Base-by-base conservation (phyloP, 2,329 filamentous ascomycete genomes). In the Apiospora marii region DNA sequence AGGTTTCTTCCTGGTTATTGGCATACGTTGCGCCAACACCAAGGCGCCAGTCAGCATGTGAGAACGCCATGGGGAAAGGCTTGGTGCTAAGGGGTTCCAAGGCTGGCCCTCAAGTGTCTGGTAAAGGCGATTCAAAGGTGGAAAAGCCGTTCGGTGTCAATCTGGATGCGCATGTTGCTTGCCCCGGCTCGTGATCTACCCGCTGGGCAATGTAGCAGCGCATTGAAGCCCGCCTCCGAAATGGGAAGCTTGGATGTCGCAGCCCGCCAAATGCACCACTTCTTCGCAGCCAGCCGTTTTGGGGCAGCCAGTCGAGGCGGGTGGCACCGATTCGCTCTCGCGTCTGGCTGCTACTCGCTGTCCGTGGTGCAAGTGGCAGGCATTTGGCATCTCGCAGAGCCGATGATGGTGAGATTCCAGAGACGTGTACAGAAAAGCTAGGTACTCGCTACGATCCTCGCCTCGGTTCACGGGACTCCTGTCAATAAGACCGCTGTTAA, bases 401-500 rank as follows among this genome's bases (percentile, higher is more conserved):
- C 3, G 53, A 7, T 37, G 53, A 27, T 37, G 13, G 53, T 61
- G 27, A 61, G 37, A 41, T 41, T 41, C 37, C 37, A 41, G 37
- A 41, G 53, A 61, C 53, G 53, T 61, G 53, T 37, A 24, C 53
- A 22, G 30, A 61, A 30, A 61, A 22, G 30, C 53, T 37, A 61
- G 34, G 58, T 64, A 64, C 58, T 64, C 58, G 34, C 58, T 64
- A 64, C 58, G 34, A 64, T 64, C 58, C 30, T 24, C 58, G 58
- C 34, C 34, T 41, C 30, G 30, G 30, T 41, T 64, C 58, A 10
- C 4, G 19, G 19, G 53, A 41, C 58, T 64, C 58, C 58, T 64
- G 58, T 64, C 58, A 64, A 64, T 64, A 64, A 64, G 30, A 64
- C 41, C 22, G 58, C 58, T 64, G 58, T n/a, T 64, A 64, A 41